Base-by-base conservation (phyloP, 805 yeast genomes). In the Ogataea saltuana region DNA sequence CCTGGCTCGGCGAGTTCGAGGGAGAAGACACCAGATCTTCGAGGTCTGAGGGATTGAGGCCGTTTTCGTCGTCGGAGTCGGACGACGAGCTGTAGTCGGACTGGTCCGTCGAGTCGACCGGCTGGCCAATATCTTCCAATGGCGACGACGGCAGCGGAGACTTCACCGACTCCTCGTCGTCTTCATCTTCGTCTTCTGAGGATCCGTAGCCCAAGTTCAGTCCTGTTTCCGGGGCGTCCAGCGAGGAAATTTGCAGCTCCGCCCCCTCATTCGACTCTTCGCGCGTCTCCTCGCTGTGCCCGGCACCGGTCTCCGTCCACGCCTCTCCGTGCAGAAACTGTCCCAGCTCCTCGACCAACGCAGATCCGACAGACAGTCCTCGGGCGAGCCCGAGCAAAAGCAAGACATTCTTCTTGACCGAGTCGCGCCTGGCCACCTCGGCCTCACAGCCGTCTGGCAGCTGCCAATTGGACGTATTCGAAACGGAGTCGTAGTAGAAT, bases 381-480 rank as follows among this genome's bases (percentile, higher is more conserved):
- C 59, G 42, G 15, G 47, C 37, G 4, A 49, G 15, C 2, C 53
- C 61, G 8, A 56, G 19, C 29, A 54, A 20, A 6, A 46, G 28
- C 2, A 56, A 8, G 2, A 54, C 27, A 3, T 50, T 39, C 11
- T 49, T 39, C 19, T 41, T 49, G 17, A 43, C 30, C 3, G 22
- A 23, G 4, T 49, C 41, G 17, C 34, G 21, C 41, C 25, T 30
- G 9, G 16, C 28, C 35, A 23, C 30, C 50, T 41, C 50, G 18
- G 15, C 33, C 6, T 15, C 36, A 25, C 35, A 25, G 13, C 37
- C 39, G 7, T 48, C 42, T 3, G 56, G 56, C 16, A 59, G 27
- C 30, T 54, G 60, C 66, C 66, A 61, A 7, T 29, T 19, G 12
- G 65, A 59, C 22, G 18, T 28, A 6, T 28, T 20, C 2, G 36